These are phyloP conservation scores for Epichloe brachyelytri DNA, from an alignment of 2,329 filamentous ascomycete species.

Conservation along the genomic window DNA sequence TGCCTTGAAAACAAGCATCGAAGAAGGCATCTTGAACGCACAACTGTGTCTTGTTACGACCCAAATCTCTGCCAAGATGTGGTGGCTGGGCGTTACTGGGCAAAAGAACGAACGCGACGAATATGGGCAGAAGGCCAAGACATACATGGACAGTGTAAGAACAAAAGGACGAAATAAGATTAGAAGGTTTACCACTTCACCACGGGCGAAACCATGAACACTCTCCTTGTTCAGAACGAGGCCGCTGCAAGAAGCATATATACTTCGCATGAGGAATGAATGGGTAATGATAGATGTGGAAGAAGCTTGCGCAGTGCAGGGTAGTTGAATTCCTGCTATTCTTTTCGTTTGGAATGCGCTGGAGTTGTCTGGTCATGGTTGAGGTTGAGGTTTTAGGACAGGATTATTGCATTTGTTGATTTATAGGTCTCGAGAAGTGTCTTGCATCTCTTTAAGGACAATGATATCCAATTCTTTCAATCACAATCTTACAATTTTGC, in stretches of 20 bases:
- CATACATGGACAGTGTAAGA: constrained; percentile 20
- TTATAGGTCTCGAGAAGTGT: not conserved
- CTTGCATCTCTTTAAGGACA: not conserved
- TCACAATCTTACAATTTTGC: not conserved
- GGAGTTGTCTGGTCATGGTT: constrained; percentile 4
- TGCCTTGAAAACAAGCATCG: not conserved
- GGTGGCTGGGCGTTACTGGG: constrained; percentile 42
- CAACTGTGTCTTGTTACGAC: constrained; percentile 36
- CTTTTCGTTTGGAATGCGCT: not conserved
- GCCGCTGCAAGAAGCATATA: not conserved
- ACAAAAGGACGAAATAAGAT: not conserved
- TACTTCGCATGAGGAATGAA: not conserved
- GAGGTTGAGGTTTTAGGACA: not conserved
- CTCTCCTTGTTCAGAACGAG: not conserved
- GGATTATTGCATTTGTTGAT: not conserved
- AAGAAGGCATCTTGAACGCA: constrained; percentile 1
- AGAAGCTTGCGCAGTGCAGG: not conserved
- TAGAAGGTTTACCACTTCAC: not conserved
- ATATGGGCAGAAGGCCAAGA: constrained; percentile 35
- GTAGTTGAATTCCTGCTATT: not conserved
- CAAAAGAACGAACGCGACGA: constrained; percentile 31
- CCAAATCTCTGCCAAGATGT: constrained; percentile 42
- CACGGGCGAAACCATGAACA: not conserved
- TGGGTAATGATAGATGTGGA: not conserved
- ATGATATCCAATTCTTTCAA: not conserved